Conservation (phyloP, 2,329 filamentous ascomycete genomes). For the Neurospora crassa region DNA sequence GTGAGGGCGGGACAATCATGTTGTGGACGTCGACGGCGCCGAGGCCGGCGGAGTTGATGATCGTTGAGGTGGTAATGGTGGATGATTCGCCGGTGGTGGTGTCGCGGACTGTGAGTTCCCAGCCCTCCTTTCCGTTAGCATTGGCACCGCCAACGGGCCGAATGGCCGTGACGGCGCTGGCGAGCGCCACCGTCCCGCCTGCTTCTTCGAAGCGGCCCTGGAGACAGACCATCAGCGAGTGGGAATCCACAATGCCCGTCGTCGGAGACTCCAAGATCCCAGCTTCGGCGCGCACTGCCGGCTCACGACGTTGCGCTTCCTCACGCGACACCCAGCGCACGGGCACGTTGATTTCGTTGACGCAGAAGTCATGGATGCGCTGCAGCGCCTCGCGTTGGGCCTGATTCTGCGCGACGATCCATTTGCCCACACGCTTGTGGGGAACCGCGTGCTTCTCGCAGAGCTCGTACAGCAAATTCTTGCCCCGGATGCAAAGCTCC, state of each 20-base stretch:
- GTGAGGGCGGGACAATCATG: constrained; percentile 56
- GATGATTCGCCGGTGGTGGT: constrained; percentile 34
- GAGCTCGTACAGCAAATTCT: constrained; percentile 66
- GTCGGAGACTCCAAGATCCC: constrained; percentile 76
- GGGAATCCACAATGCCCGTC: constrained; percentile 86
- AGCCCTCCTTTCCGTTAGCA: constrained; percentile 48
- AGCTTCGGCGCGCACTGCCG: constrained; percentile 59
- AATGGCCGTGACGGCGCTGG: constrained; percentile 54
- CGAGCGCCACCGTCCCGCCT: constrained; percentile 65
- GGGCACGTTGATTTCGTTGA: constrained; percentile 45
- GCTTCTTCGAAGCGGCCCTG: constrained; percentile 66
- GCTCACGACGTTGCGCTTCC: constrained; percentile 59
- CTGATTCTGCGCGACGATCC: constrained; percentile 82
- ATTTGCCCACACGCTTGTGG: constrained; percentile 74
- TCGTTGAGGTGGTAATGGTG: constrained; percentile 60
- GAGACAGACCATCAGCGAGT: constrained; percentile 73
- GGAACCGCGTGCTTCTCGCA: constrained; percentile 60
- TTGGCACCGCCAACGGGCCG: constrained; percentile 30
- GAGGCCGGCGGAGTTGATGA: constrained; percentile 83
- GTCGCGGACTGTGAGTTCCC: constrained; percentile 53
- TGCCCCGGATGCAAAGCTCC: constrained; percentile 68
- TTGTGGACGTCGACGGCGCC: constrained; percentile 70
- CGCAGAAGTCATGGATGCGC: constrained; percentile 37
- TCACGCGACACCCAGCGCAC: constrained; percentile 56
- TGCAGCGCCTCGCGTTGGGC: constrained; percentile 57